A percentile compares a stretch with the other conserved stretches of the same genome.
phyloP scores from a whole-genome alignment of 1,139 yeast species.

The Debaryomycetaceae sp. region DNA sequence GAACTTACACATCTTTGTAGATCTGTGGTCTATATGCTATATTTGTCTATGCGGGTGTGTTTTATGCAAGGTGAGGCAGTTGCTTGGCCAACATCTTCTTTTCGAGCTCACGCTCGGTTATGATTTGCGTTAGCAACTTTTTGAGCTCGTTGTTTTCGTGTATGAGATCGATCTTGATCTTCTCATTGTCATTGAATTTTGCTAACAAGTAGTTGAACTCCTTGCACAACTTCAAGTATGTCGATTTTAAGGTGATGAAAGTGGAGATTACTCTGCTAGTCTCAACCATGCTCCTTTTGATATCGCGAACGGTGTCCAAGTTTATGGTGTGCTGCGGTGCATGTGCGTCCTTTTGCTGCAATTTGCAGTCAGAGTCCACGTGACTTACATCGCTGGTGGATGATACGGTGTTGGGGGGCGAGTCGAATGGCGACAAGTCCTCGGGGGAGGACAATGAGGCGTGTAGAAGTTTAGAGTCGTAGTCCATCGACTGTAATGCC shows the following conservation, averaged over 20 bases:
- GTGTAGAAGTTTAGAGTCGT: conserved; percentile 9
- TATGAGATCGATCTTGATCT: conserved; percentile 28
- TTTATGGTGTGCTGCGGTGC: conserved; percentile 5
- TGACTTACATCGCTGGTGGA: conserved; percentile 8
- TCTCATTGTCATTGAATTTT: conserved; percentile 34
- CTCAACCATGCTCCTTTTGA: conserved; percentile 27
- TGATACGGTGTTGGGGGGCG: conserved; percentile 12
- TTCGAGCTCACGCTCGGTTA: conserved; percentile 19
- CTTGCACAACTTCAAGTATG: conserved; percentile 33
- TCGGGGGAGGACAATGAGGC: conserved; percentile 9
- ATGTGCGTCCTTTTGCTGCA: not conserved
- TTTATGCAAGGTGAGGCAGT: conserved; percentile 2
- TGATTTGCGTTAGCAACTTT: conserved; percentile 23
- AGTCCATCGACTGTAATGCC: conserved; percentile 18
- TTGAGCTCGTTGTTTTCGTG: conserved; percentile 33
- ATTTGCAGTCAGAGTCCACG: too few relatives aligned
- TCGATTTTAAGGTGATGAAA: conserved; percentile 28
- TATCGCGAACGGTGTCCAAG: conserved; percentile 19
- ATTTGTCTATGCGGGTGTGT: conserved; percentile 1
- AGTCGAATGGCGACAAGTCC: conserved; percentile 16
- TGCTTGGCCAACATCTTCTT: conserved; percentile 7
- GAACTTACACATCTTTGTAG: not conserved
- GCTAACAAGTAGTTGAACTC: conserved; percentile 32
- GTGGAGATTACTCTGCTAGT: conserved; percentile 27
- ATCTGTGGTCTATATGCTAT: conserved; percentile 2